phyloP scores from a whole-genome alignment of 345 rosid genomes.

The Moricandia arvensis region DNA sequence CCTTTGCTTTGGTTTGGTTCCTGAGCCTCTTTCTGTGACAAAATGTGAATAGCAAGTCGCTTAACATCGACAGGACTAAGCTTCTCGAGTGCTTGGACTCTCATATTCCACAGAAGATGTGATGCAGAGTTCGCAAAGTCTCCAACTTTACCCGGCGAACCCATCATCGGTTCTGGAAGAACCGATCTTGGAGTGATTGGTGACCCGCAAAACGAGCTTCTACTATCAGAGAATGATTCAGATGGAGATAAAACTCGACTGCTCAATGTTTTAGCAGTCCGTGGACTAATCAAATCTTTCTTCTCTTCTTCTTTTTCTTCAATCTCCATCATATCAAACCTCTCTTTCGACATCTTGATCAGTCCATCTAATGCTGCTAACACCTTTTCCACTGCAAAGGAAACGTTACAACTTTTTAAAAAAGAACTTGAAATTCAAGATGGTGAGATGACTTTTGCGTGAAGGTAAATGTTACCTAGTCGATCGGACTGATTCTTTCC shows the following conservation, averaged over 20 bases:
- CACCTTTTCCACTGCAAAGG: slow-evolving; percentile 51
- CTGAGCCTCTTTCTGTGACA: slow-evolving; percentile 41
- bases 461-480: slow-evolving; percentile 40
- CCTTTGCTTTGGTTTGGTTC: slow-evolving; percentile 29
- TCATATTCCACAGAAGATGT: slow-evolving; percentile 43
- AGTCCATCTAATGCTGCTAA: slow-evolving; percentile 59
- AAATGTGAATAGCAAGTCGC: slow-evolving; percentile 52
- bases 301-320: slow-evolving; percentile 43
- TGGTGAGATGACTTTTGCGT: background rate
- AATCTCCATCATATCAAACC: slow-evolving; percentile 60
- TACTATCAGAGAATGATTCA: slow-evolving; percentile 44
- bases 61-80: slow-evolving; percentile 66
- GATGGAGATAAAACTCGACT: slow-evolving; percentile 30
- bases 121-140: slow-evolving; percentile 42
- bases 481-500: slow-evolving; percentile 47
- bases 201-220: slow-evolving; percentile 40
- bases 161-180: slow-evolving; percentile 36
- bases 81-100: slow-evolving; percentile 73
- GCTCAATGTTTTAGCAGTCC: slow-evolving; percentile 16
- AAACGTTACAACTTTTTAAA: background rate
- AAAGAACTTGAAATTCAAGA: background rate
- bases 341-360: slow-evolving; percentile 52
- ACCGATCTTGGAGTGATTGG: slow-evolving; percentile 48
- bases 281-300: slow-evolving; percentile 28
- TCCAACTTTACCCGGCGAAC: slow-evolving; percentile 26